Percentiles rank a stretch among this genome's conserved stretches.
Conservation (phyloP, 2,329 filamentous ascomycete genomes). For the Dactylonectria estremocensis region DNA sequence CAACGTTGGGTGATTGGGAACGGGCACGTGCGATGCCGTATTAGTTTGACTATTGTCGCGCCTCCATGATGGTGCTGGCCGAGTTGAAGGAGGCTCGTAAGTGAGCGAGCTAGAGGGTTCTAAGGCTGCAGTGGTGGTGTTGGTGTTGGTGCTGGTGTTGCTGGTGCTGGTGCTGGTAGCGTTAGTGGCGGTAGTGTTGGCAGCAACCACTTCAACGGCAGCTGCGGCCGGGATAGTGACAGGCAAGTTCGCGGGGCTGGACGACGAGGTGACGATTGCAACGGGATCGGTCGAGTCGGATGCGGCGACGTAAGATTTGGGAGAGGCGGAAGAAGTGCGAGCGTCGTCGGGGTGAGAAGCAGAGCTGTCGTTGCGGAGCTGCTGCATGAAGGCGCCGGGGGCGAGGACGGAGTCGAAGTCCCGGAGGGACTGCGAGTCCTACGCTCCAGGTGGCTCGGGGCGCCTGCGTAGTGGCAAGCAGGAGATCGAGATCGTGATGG, state of each 20-base stretch:
- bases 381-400: constrained; percentile 53
- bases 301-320: constrained; percentile 25
- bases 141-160: too few relatives aligned
- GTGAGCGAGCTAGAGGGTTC: constrained; percentile 32
- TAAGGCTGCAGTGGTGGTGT: not conserved
- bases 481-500: constrained; percentile 52
- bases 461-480: constrained; percentile 42
- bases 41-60: constrained; percentile 38
- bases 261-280: not conserved
- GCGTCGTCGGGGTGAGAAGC: constrained; percentile 41
- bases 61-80: constrained; percentile 42
- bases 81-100: constrained; percentile 32
- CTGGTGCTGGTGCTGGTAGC: too few relatives aligned
- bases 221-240: constrained; percentile 18
- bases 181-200: constrained; percentile 8
- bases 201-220: constrained; percentile 31
- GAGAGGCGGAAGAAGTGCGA: constrained; percentile 36
- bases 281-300: not conserved
- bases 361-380: constrained; percentile 38
- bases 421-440: constrained; percentile 47
- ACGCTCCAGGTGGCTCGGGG: constrained; percentile 44
- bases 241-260: not conserved
- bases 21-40: constrained; percentile 39
- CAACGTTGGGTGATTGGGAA: constrained; percentile 24
- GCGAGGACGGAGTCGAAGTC: constrained; percentile 47